Conservation (phyloP, 495 filamentous ascomycete genomes). For the Trichocladium antarcticum region DNA sequence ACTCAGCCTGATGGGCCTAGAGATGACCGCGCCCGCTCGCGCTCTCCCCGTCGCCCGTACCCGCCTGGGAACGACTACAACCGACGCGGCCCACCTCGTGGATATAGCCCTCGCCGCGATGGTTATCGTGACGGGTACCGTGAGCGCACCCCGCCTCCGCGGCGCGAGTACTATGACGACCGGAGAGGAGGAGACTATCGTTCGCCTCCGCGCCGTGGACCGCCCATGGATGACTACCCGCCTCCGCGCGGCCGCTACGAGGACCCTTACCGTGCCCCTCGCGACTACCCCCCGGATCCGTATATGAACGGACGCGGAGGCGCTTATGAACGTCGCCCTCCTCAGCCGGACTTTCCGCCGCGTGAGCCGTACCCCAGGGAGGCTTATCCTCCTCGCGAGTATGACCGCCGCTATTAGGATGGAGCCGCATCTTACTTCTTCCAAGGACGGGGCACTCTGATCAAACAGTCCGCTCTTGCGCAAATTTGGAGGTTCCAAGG, state of each 20-base stretch:
- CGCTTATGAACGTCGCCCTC: constrained; percentile 49
- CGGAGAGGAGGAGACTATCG: constrained; percentile 57
- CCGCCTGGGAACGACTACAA: constrained; percentile 59
- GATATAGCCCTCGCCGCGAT: constrained; percentile 63
- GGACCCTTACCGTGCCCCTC: constrained; percentile 45
- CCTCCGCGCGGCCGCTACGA: constrained; percentile 50
- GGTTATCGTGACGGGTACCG: constrained; percentile 61
- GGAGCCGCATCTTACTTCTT: too few relatives aligned
- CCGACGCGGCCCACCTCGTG: constrained; percentile 65
- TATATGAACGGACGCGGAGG: constrained; percentile 49
- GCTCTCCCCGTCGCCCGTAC: constrained; percentile 50
- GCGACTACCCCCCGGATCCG: constrained; percentile 53
- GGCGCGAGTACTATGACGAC: constrained; percentile 77
- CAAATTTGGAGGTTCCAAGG: background rate
- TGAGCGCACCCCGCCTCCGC: constrained; percentile 57
- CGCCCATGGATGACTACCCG: constrained; percentile 67
- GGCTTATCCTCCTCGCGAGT: constrained; percentile 37
- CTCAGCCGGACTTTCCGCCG: constrained; percentile 42
- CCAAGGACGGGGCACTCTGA: too few relatives aligned
- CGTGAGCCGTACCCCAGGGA: constrained; percentile 43
- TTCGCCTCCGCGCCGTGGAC: constrained; percentile 59
- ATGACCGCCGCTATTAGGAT: constrained; percentile 39
- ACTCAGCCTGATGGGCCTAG: constrained; percentile 55
- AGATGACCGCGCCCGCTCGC: constrained; percentile 62
- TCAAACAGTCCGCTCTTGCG: too few relatives aligned